Base-by-base conservation (phyloP, 1,284 basidiomycete genomes). In the Cryptococcus sp. region DNA sequence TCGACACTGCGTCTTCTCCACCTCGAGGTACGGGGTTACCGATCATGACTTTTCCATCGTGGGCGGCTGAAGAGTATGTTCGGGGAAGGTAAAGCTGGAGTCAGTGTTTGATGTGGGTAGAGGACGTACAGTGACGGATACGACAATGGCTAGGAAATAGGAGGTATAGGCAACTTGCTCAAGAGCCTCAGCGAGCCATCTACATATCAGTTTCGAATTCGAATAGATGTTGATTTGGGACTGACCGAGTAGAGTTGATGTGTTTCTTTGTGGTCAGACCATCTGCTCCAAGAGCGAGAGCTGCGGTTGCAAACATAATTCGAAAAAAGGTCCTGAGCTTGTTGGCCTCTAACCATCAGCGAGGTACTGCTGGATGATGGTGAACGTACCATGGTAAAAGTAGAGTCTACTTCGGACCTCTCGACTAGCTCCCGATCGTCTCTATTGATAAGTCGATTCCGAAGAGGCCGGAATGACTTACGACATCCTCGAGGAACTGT, bases 241-340 rank as follows among this genome's bases (percentile, higher is more conserved):
- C 36, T n/a, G 36, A n/a, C 36, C 36, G 36, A 39, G 36, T 39
- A 7, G 36, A 39, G 43, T 61, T 58, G 48, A 66, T 51, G 11
- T 21, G 24, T 32, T 55, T 49, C 24, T 46, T 46, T 2, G 25
- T 32, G 7, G 60, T 62, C 46, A 64, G 36, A 2, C 61, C 66
- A 40, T 68, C 66, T 28, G 48, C 43, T n/a, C 66, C 66, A 16
- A 64, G 53, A 16, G 54, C 49, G 13, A 62, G 37, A 22, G 62
- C 42, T 22, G 53, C 48, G 4, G 25, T n/a, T n/a, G 53, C 46
- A 46, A 63, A 66, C 19, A 57, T 21, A 13, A 59, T 25, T 21
- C 66, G 59, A 46, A 62, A 62, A 52, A 68, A 62, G 5, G 59
- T 66, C 13, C 66, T 54, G 56, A 66, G 50, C 44, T 66, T 66